Base-by-base conservation (phyloP, 805 yeast species). In the Yarrowia sp. region DNA sequence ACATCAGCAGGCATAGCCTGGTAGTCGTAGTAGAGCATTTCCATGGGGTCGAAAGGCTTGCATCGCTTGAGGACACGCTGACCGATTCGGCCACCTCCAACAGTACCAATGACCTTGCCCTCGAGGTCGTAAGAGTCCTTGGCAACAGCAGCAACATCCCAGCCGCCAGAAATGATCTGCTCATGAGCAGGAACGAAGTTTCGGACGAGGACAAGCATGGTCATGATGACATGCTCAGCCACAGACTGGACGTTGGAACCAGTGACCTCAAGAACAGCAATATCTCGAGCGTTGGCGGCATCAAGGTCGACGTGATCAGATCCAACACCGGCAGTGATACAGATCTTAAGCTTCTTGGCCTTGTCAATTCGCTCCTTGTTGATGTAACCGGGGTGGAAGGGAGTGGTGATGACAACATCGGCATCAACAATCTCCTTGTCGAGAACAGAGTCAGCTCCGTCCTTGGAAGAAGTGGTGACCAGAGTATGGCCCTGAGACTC, bases 41-140 rank as follows among this genome's bases (percentile, higher is more conserved):
- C 88, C 76, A 85, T 85, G 65, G 91, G 90, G 73, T 86, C 85
- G 79, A 89, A 89, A 1, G 93, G 86, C 66, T 83, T 79, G 71
- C 88, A 76, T 73, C 93, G 82, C 76, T 87, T 88, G 72, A 89
- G 79, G 32, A 89, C 88, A 66, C 90, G 81, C 79, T 83, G 86
- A 32, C 93, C 95, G 70, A 89, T 89, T 75, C 93, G 83, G 63
- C 93, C 95, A 35, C 88, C 88, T 67, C 92, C 95, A 67, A 89
- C 88, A 44, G 92, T 88, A 17, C 89, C 87, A 66, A 89, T 79
- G 32, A 85, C 87, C 77, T 88, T 89, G 66, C 84, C 89, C 74
- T 89, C 95, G 67, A 89, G 74, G 71, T 89, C 95, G 69, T 83
- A 89, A 42, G 87, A 84, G 71, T 86, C 86, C 76, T 87, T 86